Conservation (phyloP, 306 rosid species). For the Echinosophora koreensis region DNA sequence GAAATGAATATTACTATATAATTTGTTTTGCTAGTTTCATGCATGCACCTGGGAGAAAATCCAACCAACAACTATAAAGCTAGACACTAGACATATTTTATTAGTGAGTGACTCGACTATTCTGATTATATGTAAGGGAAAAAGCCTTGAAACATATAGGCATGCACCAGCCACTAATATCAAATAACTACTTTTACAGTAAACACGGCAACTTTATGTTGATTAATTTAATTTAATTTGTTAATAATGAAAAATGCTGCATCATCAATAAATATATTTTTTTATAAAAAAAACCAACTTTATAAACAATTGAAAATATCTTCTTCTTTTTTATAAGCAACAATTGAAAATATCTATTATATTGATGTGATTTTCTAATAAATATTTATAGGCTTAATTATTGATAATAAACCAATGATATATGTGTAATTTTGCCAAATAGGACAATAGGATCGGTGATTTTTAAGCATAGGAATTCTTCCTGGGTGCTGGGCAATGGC, state of each 20-base stretch:
- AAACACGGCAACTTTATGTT: neutral
- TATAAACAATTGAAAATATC: too few relatives aligned
- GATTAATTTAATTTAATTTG: too few relatives aligned
- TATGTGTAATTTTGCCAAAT: neutral
- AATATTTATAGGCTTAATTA: too few relatives aligned
- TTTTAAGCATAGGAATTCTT: conserved; percentile 17
- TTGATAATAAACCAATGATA: neutral
- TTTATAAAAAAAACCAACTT: too few relatives aligned
- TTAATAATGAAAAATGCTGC: too few relatives aligned
- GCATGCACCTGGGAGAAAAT: conserved; percentile 13
- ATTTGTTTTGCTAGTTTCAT: neutral
- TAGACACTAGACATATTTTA: neutral
- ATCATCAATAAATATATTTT: too few relatives aligned
- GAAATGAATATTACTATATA: neutral
- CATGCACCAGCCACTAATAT: neutral
- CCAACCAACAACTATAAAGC: neutral
- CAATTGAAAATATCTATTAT: neutral
- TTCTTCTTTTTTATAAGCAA: too few relatives aligned
- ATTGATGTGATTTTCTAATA: neutral
- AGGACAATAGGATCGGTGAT: conserved; percentile 11
- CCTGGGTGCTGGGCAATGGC: conserved; percentile 37
- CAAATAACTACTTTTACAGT: conserved; percentile 12
- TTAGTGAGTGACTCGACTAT: neutral
- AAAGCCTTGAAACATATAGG: neutral
- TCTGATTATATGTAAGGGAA: neutral